These are phyloP conservation scores for Diaporthe citrichinensis DNA, from an alignment of 2,329 filamentous ascomycete species.

Conservation along the genomic window DNA sequence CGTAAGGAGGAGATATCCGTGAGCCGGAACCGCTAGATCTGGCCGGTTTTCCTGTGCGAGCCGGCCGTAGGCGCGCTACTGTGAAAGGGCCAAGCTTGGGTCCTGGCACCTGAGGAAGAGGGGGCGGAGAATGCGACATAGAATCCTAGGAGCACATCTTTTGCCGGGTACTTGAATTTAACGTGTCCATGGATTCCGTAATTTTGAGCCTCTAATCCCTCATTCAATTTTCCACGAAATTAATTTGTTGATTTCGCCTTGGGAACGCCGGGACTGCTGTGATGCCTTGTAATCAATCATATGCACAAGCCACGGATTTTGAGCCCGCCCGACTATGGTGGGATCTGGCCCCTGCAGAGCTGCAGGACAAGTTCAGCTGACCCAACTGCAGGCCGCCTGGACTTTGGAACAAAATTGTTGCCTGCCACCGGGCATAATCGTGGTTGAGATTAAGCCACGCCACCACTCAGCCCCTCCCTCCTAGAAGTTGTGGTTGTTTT, in stretches of 20 bases:
- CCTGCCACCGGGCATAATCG: background rate
- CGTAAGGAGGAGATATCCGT: conserved; percentile 41
- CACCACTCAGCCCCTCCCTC: background rate
- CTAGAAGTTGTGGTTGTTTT: background rate
- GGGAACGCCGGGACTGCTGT: background rate
- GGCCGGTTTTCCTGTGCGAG: conserved; percentile 36
- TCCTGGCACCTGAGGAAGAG: background rate
- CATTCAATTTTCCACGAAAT: background rate
- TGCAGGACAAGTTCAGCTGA: conserved; percentile 17
- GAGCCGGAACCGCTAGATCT: conserved; percentile 38
- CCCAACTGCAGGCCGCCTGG: background rate
- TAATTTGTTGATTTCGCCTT: too few species aligned
- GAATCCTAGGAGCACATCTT: background rate
- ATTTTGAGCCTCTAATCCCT: background rate
- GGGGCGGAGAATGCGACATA: background rate
- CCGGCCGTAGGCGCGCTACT: conserved; percentile 42
- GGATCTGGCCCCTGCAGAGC: background rate
- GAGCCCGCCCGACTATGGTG: background rate
- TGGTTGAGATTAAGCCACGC: background rate
- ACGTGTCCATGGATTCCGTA: background rate
- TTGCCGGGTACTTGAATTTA: background rate
- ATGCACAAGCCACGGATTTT: background rate
- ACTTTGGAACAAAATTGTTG: background rate
- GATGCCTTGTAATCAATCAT: background rate
- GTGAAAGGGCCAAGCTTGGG: background rate